These are phyloP conservation scores for Tetrastigma voinierianum DNA, from an alignment of 164 flowering plant genomes.

Conservation along the genomic window DNA sequence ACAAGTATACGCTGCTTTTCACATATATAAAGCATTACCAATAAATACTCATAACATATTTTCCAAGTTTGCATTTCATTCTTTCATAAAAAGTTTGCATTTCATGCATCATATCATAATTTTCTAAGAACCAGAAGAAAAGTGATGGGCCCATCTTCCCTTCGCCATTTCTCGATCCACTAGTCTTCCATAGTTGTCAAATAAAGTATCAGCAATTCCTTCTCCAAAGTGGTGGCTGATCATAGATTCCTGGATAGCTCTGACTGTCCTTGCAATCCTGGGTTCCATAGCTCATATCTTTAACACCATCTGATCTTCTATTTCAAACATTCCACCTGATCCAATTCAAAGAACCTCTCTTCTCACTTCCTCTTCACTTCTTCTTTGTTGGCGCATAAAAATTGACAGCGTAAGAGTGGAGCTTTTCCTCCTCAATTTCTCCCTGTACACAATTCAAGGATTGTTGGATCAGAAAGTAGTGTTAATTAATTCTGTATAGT, in stretches of 20 bases:
- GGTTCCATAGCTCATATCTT: conserved; percentile 40
- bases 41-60: no score
- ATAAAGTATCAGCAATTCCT: conserved; percentile 53
- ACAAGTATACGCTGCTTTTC: no score
- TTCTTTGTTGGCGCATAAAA: conserved; percentile 74
- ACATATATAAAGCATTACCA: no score
- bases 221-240: conserved; percentile 68
- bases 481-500: no score
- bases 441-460: no score
- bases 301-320: conserved; percentile 27
- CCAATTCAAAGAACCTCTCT: conserved; percentile 58
- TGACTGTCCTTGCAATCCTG: conserved; percentile 57
- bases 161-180: conserved; percentile 62
- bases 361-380: conserved; percentile 59
- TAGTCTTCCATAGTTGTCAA: conserved; percentile 51
- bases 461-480: no score
- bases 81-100: no score
- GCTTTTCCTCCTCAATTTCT: conserved; percentile 50
- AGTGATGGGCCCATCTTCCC: conserved; percentile 45
- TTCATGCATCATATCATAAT: not conserved
- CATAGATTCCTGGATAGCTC: conserved; percentile 81
- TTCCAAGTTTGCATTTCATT: no score
- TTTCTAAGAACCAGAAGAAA: conserved; percentile 49
- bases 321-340: conserved; percentile 50
- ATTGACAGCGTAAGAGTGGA: conserved; percentile 64